phyloP scores from a whole-genome alignment of 352 stramenopile species.

The Phytopythium boreale region DNA sequence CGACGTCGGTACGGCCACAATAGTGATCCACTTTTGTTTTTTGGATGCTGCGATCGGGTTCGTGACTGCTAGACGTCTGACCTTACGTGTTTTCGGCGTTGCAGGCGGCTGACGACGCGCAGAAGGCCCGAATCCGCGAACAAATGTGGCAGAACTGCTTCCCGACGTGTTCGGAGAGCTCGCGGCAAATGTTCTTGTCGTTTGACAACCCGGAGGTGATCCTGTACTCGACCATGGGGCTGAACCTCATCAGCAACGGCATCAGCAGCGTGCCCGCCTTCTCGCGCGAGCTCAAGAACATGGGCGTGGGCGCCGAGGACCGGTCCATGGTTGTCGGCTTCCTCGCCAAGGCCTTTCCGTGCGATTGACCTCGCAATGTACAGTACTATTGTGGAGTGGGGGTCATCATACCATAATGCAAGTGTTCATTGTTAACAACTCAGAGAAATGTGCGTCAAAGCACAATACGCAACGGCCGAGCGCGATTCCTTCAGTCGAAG shows the following conservation, averaged over 20 bases:
- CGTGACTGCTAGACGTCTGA: background rate
- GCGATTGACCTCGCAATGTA: constrained; percentile 30
- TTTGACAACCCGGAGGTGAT: constrained; percentile 74
- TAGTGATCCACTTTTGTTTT: too few species aligned
- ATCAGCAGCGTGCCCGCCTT: constrained; percentile 81
- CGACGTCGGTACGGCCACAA: background rate
- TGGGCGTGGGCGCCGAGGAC: constrained; percentile 68
- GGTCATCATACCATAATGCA: background rate
- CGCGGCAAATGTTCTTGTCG: constrained; percentile 66
- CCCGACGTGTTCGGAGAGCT: constrained; percentile 69
- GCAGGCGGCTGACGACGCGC: constrained; percentile 33
- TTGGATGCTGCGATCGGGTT: background rate
- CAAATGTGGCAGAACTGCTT: constrained; percentile 83
- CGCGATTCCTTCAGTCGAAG: background rate
- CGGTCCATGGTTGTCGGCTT: constrained; percentile 78
- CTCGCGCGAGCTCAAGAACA: constrained; percentile 73
- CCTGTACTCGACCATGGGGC: constrained; percentile 76
- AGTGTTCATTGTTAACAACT: background rate
- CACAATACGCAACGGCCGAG: background rate
- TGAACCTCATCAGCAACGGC: constrained; percentile 84
- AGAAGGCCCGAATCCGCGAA: constrained; percentile 54
- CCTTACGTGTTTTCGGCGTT: background rate
- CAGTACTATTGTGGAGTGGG: background rate
- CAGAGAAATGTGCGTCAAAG: background rate
- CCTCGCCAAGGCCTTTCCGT: constrained; percentile 69